phyloP scores from a whole-genome alignment of 441 rosid species.

The Gossypium schwendimanii region DNA sequence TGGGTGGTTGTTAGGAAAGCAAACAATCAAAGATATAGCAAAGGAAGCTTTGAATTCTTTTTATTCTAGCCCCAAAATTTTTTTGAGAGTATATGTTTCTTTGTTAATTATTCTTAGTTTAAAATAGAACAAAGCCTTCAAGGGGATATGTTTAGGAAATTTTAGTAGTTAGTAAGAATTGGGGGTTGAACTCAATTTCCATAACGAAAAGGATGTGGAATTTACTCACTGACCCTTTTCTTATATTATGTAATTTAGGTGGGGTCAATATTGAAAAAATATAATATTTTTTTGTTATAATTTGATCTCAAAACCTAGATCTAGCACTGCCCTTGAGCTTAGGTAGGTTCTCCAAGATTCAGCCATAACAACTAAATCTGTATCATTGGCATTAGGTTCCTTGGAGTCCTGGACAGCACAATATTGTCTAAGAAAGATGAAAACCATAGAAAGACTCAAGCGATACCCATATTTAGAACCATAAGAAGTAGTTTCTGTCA shows the following conservation, averaged over 20 bases:
- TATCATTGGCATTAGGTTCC: background rate
- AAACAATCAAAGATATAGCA: background rate
- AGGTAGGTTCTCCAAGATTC: conserved; percentile 4
- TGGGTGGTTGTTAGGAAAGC: background rate
- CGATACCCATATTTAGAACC: background rate
- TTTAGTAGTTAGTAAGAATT: background rate
- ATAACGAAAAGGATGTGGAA: background rate
- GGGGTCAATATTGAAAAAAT: background rate
- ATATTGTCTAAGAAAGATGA: background rate
- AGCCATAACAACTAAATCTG: background rate
- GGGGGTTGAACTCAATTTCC: background rate
- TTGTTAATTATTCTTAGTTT: background rate
- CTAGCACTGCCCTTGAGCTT: background rate
- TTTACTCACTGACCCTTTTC: background rate
- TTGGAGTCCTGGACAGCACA: background rate
- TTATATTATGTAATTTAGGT: background rate
- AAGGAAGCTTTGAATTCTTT: background rate
- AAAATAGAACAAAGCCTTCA: background rate
- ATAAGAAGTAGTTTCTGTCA: background rate
- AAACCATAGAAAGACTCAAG: background rate
- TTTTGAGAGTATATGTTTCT: background rate
- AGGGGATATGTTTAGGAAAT: background rate
- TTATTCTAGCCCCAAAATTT: background rate
- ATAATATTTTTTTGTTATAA: background rate
- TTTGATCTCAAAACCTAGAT: background rate